Conservation (phyloP, 495 filamentous ascomycete genomes). For the Chlorociboria aeruginascens region DNA sequence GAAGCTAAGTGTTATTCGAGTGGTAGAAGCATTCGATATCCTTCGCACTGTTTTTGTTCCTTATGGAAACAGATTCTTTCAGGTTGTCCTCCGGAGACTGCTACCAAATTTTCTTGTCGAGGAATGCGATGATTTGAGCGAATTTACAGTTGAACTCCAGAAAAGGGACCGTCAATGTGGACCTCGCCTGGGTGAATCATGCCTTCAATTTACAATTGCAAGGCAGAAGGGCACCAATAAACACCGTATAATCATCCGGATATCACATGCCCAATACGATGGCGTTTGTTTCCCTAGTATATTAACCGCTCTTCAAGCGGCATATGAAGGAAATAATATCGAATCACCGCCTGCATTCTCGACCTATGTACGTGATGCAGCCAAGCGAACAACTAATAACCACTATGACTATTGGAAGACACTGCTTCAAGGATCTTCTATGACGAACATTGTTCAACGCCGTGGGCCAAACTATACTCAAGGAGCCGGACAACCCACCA, state of each 20-base stretch:
- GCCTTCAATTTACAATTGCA: constrained; percentile 49
- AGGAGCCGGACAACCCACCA: constrained; percentile 1
- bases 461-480: not conserved
- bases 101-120: constrained; percentile 26
- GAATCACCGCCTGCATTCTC: constrained; percentile 40
- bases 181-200: constrained; percentile 48
- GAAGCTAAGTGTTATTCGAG: constrained; percentile 24
- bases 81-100: constrained; percentile 48
- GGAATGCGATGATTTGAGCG: constrained; percentile 40
- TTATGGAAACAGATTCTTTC: constrained; percentile 40
- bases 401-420: constrained; percentile 44
- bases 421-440: constrained; percentile 37
- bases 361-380: constrained; percentile 42
- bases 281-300: constrained; percentile 55
- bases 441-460: constrained; percentile 22
- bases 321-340: constrained; percentile 38
- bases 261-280: constrained; percentile 69
- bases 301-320: constrained; percentile 38
- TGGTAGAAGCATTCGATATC: constrained; percentile 44
- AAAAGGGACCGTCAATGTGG: constrained; percentile 35
- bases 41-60: constrained; percentile 59
- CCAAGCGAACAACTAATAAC: constrained; percentile 31
- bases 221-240: constrained; percentile 24
- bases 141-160: constrained; percentile 37
- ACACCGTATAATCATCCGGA: constrained; percentile 43